Evolutionary conservation across 345 rosid species (phyloP).

Genomic region (Melaleuca quinquenervia): DNA sequence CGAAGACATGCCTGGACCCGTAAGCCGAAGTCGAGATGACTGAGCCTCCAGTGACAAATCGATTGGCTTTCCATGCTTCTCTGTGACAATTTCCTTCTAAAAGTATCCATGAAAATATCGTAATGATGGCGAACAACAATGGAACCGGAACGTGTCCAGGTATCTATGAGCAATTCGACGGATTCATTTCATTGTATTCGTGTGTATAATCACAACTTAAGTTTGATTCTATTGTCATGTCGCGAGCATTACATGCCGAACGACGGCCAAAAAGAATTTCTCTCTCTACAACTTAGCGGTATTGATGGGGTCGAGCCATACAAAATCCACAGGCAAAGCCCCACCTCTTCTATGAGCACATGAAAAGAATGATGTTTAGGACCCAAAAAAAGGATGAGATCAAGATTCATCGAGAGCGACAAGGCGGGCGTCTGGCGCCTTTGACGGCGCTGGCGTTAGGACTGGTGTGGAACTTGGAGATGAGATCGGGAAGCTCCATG

Average conservation of each 20-base stretch:
- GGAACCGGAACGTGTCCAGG: background rate
- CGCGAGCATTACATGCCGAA: background rate
- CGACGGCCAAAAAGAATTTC: background rate
- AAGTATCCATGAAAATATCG: background rate
- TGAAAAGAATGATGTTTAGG: background rate
- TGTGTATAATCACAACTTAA: background rate
- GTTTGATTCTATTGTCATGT: background rate
- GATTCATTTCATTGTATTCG: background rate
- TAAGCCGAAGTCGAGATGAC: background rate
- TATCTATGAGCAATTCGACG: background rate
- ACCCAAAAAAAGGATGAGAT: background rate
- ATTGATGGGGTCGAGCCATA: background rate
- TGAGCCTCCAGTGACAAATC: background rate
- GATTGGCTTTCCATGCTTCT: background rate
- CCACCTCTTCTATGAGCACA: background rate
- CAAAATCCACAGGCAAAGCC: background rate
- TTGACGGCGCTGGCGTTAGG: background rate
- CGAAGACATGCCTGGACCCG: background rate
- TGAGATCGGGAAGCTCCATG: slow-evolving; percentile 23
- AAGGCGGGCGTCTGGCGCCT: background rate
- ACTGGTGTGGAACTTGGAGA: slow-evolving; percentile 5
- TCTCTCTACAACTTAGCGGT: background rate
- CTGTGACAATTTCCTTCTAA: background rate
- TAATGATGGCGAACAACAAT: background rate
- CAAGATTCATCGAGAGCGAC: background rate